Conservation (phyloP, 2,329 filamentous ascomycete genomes). For the Penicillium olsonii region DNA sequence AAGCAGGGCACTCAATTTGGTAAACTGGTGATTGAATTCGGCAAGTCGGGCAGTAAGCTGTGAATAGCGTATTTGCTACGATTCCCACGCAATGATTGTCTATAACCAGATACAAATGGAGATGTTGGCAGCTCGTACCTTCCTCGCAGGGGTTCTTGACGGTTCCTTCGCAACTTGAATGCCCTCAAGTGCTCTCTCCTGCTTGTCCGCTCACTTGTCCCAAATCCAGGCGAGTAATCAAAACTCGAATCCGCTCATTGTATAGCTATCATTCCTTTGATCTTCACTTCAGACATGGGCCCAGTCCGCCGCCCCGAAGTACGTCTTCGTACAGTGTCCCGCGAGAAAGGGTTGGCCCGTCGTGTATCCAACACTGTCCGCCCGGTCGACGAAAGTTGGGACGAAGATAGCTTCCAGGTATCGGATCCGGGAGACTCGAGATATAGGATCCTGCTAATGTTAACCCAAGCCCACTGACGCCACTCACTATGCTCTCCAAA, state of each 20-base stretch:
- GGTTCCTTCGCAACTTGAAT: neutral
- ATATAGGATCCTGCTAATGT: neutral
- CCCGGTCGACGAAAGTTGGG: neutral
- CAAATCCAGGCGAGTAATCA: neutral
- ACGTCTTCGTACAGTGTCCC: conserved; percentile 2
- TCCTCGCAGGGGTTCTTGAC: neutral
- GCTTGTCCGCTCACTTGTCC: neutral
- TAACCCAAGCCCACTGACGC: conserved; percentile 20
- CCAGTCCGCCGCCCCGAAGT: neutral
- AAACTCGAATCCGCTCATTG: conserved; percentile 6
- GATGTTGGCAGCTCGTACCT: conserved; percentile 4
- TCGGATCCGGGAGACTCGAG: neutral
- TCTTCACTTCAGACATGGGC: neutral
- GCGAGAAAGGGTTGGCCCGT: neutral
- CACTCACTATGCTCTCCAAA: conserved; percentile 23
- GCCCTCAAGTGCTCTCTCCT: neutral
- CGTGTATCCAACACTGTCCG: neutral
- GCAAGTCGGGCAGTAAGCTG: conserved; percentile 42
- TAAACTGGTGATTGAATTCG: conserved; percentile 80
- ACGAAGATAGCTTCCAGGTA: conserved; percentile 7
- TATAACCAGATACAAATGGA: conserved; percentile 3
- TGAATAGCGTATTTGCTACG: conserved; percentile 20
- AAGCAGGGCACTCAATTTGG: conserved; percentile 84
- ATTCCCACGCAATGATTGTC: neutral
- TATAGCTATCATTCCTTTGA: neutral